Conservation (phyloP, 2,329 filamentous ascomycete species). For the Akanthomyces uredinophilus region DNA sequence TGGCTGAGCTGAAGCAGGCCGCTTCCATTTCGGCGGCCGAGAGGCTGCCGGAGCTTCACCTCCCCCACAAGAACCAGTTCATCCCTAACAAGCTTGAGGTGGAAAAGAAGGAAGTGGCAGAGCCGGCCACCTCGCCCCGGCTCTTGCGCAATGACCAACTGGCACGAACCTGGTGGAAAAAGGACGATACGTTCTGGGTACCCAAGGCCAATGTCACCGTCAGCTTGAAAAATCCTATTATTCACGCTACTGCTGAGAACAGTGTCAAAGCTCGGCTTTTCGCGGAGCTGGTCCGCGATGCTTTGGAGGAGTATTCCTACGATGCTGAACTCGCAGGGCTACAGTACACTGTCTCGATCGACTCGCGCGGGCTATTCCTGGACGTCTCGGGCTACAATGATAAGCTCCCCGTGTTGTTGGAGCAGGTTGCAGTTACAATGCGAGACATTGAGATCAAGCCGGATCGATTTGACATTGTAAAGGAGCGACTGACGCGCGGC, state of each 20-base stretch:
- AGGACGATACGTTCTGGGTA: constrained; percentile 97
- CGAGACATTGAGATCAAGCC: constrained; percentile 76
- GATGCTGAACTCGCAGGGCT: constrained; percentile 91
- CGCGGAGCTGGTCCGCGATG: constrained; percentile 81
- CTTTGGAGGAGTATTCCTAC: constrained; percentile 88
- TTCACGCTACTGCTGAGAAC: constrained; percentile 73
- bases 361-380: constrained; percentile 68
- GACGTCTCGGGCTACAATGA: constrained; percentile 91
- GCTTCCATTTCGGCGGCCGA: constrained; percentile 50
- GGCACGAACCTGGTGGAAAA: constrained; percentile 92
- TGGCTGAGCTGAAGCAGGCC: constrained; percentile 64
- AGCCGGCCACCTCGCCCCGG: constrained; percentile 67
- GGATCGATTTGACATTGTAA: constrained; percentile 88
- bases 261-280: constrained; percentile 74
- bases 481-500: constrained; percentile 71
- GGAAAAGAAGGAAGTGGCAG: constrained; percentile 83
- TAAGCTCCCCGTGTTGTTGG: constrained; percentile 83
- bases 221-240: constrained; percentile 71
- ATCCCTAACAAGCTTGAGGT: constrained; percentile 91
- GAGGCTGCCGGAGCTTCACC: constrained; percentile 66
- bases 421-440: constrained; percentile 82
- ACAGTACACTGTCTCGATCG: constrained; percentile 71
- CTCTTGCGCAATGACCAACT: constrained; percentile 79
- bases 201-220: constrained; percentile 86
- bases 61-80: constrained; percentile 93